Conservation (phyloP, 2,329 filamentous ascomycete species). For the Diaporthe citrichinensis region DNA sequence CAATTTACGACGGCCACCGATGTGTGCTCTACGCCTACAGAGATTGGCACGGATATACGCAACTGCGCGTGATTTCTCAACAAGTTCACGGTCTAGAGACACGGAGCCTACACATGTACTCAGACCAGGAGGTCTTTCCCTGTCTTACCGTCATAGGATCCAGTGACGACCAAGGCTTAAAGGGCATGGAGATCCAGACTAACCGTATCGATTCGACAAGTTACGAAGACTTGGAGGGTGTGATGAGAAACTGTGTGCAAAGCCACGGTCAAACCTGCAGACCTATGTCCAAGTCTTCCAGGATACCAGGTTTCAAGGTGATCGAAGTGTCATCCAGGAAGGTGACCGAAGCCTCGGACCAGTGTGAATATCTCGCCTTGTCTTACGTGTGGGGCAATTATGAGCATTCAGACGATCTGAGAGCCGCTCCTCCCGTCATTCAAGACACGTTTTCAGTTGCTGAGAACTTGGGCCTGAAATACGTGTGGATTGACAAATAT, state of each 20-base stretch:
- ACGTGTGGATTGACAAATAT: constrained; percentile 3
- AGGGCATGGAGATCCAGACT: not conserved
- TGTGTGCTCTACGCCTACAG: not conserved
- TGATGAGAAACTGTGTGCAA: not conserved
- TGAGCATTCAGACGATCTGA: not conserved
- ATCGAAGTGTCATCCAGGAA: not conserved
- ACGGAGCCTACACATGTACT: not conserved
- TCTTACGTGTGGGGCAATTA: not conserved
- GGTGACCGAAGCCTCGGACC: not conserved
- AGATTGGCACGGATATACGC: not conserved
- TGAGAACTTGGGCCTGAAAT: not conserved
- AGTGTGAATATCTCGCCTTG: not conserved
- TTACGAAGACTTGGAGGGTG: not conserved
- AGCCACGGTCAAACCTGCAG: not conserved
- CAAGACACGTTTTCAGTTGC: not conserved
- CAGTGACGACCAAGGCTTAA: not conserved
- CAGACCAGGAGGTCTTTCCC: not conserved
- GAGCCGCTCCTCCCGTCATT: not conserved
- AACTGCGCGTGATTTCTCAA: not conserved
- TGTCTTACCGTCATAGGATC: constrained; percentile 8
- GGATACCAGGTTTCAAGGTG: not conserved
- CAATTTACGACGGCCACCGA: not conserved
- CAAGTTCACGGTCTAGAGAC: not conserved
- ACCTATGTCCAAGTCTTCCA: not conserved
- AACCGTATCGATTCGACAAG: not conserved